phyloP scores from a whole-genome alignment of 1,284 basidiomycete genomes.

The Golubevia sp. region DNA sequence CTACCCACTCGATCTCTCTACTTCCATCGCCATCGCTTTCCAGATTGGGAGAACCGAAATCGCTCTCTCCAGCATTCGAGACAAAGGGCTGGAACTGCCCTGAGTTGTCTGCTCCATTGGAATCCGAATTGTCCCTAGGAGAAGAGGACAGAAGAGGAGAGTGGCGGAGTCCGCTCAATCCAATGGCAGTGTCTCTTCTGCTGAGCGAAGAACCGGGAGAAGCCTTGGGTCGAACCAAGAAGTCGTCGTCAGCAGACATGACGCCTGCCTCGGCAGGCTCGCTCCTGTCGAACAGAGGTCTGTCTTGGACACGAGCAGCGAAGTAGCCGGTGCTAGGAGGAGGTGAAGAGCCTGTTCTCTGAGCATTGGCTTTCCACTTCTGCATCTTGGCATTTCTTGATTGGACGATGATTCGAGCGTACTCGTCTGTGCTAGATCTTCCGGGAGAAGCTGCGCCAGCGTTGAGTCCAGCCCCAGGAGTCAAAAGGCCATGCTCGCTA shows the following conservation, averaged over 20 bases:
- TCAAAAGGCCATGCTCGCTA: conserved; percentile 16
- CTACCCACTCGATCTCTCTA: conserved; percentile 52
- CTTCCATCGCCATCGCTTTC: background rate
- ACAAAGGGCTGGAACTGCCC: background rate
- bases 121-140: background rate
- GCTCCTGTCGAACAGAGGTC: background rate
- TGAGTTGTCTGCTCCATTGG: background rate
- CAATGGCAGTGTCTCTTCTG: conserved; percentile 30
- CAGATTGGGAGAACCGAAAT: background rate
- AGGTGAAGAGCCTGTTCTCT: background rate
- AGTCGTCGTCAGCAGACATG: background rate
- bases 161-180: background rate
- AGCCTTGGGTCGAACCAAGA: background rate
- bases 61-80: background rate
- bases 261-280: background rate
- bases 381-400: conserved; percentile 54
- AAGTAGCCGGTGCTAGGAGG: background rate
- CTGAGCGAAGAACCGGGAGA: conserved; percentile 10
- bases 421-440: conserved; percentile 36
- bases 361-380: conserved; percentile 29
- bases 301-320: background rate
- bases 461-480: conserved; percentile 7
- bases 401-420: conserved; percentile 49
- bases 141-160: background rate
- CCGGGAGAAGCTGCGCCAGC: conserved; percentile 7